Base-by-base conservation (phyloP, 768 basidiomycete genomes). In the Hirschioporus abietinus region DNA sequence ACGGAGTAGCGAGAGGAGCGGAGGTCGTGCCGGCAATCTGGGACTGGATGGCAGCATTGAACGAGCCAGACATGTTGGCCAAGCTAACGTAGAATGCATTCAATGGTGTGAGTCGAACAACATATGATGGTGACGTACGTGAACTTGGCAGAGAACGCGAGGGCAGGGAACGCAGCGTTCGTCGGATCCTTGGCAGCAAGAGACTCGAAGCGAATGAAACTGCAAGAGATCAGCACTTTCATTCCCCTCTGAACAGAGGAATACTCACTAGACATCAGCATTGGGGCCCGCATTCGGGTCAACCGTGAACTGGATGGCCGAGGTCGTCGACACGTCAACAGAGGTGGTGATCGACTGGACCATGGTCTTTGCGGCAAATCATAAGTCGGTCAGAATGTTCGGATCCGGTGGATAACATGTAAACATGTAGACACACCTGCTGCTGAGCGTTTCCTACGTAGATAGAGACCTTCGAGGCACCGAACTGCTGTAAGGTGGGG, bases 91-190 rank as follows among this genome's bases (percentile, higher is more conserved):
- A n/a, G 25, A 66, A 25, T 58, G 65, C 26, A 18, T 42, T 65
- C 23, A 66, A 52, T 65, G 17, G 57, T 61, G 57, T 65, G 20
- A 66, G 58, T 65, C 26, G 27, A 9, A 18, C 52, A 60, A 52
- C 24, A n/a, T 26, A 20, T 15, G 34, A 23, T 60, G 26, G 24
- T 1, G 7, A 78, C 88, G 69, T 72, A 93, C 92, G 79, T 79
- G 81, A 93, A 95, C 71, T 84, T 85, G 69, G 93, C 84, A 7
- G 92, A 92, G 81, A 93, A 96, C 0, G 91, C 86, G 69, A 89
- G 78, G 60, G 82, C 84, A 3, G 83, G 83, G 78, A 79, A 90
- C 65, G 84, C 78, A 17, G 88, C 77, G 65, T 83, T 74, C 1
- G 73, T 72, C 30, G 86, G 61, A 73, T 90, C 86, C 74, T 82